Conservation (phyloP, 78 protist species). For the Monocercomonoides exilis region DNA sequence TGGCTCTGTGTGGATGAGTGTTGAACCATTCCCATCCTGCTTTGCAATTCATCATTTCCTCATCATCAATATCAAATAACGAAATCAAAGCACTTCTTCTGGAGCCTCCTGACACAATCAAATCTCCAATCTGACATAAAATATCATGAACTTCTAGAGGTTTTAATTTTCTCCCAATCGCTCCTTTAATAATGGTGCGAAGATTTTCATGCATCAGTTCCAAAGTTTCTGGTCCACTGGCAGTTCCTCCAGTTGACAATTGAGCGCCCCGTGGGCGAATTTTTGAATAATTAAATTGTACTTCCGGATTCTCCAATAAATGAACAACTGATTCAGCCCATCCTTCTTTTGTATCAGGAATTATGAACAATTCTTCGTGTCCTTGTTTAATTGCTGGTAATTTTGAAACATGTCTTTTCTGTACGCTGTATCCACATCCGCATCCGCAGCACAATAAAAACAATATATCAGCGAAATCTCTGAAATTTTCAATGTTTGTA, state of each 20-base stretch:
- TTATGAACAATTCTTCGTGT: background rate
- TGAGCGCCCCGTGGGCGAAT: background rate
- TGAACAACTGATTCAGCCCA: background rate
- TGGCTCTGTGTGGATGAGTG: background rate
- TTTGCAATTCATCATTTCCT: slow-evolving; percentile 1
- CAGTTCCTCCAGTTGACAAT: background rate
- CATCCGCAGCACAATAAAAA: background rate
- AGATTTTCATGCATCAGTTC: background rate
- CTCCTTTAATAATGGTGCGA: background rate
- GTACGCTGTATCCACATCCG: slow-evolving; percentile 4
- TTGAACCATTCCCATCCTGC: background rate
- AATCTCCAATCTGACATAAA: background rate
- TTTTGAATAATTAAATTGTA: background rate
- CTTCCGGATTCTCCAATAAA: background rate
- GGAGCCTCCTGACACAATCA: slow-evolving; percentile 8
- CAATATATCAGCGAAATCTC: background rate
- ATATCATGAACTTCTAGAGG: slow-evolving; percentile 14
- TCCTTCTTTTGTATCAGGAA: background rate
- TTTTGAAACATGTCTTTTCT: background rate
- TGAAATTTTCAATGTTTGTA: background rate
- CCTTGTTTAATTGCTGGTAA: background rate
- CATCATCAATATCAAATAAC: background rate
- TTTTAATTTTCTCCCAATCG: background rate
- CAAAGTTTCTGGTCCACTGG: slow-evolving; percentile 9
- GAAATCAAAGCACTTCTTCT: background rate